Percentiles rank a stretch among this genome's conserved stretches.
Conservation (phyloP, 1,139 yeast species). For the Kodamaea sp. region DNA sequence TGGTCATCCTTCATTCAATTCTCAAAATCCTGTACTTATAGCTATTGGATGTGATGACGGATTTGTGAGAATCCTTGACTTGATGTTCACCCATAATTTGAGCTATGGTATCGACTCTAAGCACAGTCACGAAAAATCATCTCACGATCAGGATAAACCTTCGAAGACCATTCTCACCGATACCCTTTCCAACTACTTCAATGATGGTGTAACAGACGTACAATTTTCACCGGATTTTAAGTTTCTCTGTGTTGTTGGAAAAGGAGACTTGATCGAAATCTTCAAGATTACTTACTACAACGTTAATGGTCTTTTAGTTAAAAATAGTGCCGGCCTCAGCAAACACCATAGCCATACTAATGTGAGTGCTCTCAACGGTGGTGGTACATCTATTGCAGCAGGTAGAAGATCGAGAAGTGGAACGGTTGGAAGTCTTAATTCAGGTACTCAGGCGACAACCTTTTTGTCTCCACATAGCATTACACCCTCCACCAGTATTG, state of each 20-base stretch:
- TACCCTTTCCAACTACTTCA: constrained; percentile 62
- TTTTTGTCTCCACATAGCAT: constrained; percentile 24
- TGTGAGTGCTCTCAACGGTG: constrained; percentile 11
- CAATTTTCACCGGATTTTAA: constrained; percentile 67
- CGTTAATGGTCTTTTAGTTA: constrained; percentile 33
- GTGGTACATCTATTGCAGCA: constrained; percentile 3
- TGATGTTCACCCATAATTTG: constrained; percentile 23
- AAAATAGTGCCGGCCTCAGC: constrained; percentile 13
- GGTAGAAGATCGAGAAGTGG: constrained; percentile 42
- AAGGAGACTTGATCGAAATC: constrained; percentile 59
- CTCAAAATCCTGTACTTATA: constrained; percentile 44
- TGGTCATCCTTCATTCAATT: neutral
- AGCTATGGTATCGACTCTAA: constrained; percentile 11
- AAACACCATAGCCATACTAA: constrained; percentile 18
- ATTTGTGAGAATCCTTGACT: constrained; percentile 57
- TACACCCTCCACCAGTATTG: constrained; percentile 26
- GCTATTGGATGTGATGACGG: constrained; percentile 72
- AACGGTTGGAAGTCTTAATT: constrained; percentile 33
- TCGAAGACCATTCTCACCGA: constrained; percentile 43
- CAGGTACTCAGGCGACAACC: constrained; percentile 14
- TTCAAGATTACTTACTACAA: constrained; percentile 48
- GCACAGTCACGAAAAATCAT: constrained; percentile 4
- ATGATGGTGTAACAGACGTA: constrained; percentile 59
- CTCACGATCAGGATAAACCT: constrained; percentile 4
- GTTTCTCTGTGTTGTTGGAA: constrained; percentile 58